phyloP scores from a whole-genome alignment of 345 rosid species.

The Boechera divaricarpa region DNA sequence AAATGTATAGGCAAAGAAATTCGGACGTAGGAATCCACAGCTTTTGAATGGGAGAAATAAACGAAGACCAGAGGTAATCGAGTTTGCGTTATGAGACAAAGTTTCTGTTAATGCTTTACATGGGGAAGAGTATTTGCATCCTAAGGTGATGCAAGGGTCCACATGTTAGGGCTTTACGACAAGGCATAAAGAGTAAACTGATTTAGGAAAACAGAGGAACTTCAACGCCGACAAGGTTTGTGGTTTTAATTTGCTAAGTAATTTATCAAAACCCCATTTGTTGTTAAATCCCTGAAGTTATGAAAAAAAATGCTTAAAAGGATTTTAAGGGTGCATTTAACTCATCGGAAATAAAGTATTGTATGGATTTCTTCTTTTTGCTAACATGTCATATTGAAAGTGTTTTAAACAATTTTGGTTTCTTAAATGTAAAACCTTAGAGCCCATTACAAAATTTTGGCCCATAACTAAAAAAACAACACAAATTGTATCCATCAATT shows the following conservation, averaged over 20 bases:
- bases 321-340: too few species aligned
- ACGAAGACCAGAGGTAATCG: background rate
- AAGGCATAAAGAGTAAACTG: background rate
- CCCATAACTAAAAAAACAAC: background rate
- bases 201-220: background rate
- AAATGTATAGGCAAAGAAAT: background rate
- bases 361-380: too few species aligned
- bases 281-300: background rate
- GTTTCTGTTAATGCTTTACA: background rate
- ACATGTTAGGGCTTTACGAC: background rate
- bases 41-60: background rate
- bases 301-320: too few species aligned
- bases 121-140: background rate
- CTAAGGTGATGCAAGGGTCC: background rate
- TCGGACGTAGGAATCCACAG: background rate
- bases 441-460: background rate
- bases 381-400: too few species aligned
- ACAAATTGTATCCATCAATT: too few species aligned
- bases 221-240: constrained; percentile 25
- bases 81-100: background rate
- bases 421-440: too few species aligned
- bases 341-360: too few species aligned
- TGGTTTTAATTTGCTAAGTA: background rate
- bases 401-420: too few species aligned
- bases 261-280: background rate